phyloP scores from a whole-genome alignment of 306 rosid species.

The Cicer bijugum region DNA sequence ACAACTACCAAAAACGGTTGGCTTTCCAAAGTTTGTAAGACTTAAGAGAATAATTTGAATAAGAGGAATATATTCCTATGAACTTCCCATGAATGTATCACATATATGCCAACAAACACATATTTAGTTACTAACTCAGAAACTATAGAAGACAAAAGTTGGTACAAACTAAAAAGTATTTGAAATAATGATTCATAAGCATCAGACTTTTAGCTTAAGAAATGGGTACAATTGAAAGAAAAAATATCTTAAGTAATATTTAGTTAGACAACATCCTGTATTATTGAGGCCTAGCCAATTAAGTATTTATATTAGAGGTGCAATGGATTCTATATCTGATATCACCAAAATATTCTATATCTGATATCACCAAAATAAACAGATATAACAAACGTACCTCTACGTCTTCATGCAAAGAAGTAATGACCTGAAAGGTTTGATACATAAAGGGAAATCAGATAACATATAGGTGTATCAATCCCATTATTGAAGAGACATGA shows the following conservation, averaged over 20 bases:
- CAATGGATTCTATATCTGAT: slow-evolving; percentile 24
- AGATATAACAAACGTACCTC: slow-evolving; percentile 59
- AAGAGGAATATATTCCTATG: neutral
- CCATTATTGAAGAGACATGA: neutral
- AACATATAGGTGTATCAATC: slow-evolving; percentile 25
- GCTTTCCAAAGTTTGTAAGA: neutral
- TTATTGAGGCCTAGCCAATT: slow-evolving; percentile 23
- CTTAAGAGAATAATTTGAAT: slow-evolving; percentile 8
- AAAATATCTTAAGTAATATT: slow-evolving; percentile 14
- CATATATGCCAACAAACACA: slow-evolving; percentile 31
- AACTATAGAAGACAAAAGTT: slow-evolving; percentile 39
- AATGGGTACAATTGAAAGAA: slow-evolving; percentile 13
- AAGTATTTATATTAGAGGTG: slow-evolving; percentile 2
- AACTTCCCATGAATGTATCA: slow-evolving; percentile 22
- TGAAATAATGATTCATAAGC: slow-evolving; percentile 19
- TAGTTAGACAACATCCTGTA: slow-evolving; percentile 14
- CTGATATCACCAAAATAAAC: slow-evolving; percentile 1
- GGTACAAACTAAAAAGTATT: neutral
- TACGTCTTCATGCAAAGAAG: slow-evolving; percentile 72
- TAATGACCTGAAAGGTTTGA: slow-evolving; percentile 68
- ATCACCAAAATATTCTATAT: slow-evolving; percentile 9
- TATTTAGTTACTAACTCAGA: slow-evolving; percentile 15
- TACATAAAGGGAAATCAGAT: slow-evolving; percentile 26
- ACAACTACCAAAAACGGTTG: slow-evolving; percentile 13
- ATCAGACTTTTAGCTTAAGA: slow-evolving; percentile 26